Percentiles rank a stretch among this genome's conserved stretches.
Evolutionary conservation across 179 eudicot genomes (phyloP).

Genomic region (Spergularia azorica): DNA sequence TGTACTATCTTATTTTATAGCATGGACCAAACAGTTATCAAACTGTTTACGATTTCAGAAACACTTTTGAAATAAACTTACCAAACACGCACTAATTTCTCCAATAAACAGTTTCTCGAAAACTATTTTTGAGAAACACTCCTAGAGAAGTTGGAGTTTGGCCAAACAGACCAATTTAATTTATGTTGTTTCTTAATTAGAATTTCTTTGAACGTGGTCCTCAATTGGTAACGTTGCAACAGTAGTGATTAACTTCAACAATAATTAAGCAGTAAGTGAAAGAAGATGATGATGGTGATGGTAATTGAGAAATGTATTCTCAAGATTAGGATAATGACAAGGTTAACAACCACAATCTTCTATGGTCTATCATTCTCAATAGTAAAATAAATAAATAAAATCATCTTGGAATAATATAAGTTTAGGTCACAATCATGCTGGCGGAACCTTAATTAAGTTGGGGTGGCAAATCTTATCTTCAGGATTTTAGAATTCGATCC

Average conservation of each 20-base stretch:
- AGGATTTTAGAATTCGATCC: not conserved
- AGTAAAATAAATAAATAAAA: not conserved
- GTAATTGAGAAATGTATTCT: not conserved
- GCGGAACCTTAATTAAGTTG: not conserved
- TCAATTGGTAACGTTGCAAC: not conserved
- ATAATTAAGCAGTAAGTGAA: too few relatives aligned
- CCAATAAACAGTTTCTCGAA: too few relatives aligned
- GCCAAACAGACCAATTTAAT: too few relatives aligned
- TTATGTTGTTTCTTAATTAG: not conserved
- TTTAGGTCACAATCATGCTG: slow-evolving; percentile 15
- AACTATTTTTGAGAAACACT: too few relatives aligned
- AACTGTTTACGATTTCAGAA: too few relatives aligned
- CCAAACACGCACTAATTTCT: too few relatives aligned
- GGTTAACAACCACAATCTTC: slow-evolving; percentile 9
- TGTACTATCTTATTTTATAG: too few relatives aligned
- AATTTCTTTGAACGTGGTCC: not conserved
- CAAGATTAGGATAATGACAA: slow-evolving; percentile 11
- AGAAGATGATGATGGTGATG: too few relatives aligned
- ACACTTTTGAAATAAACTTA: too few relatives aligned
- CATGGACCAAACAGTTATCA: too few relatives aligned
- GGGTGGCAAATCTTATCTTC: slow-evolving; percentile 24
- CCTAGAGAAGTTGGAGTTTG: too few relatives aligned
- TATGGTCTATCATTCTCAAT: not conserved
- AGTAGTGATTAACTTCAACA: not conserved
- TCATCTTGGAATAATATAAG: not conserved